These are phyloP conservation scores for Scheffersomyces quercinus DNA, from an alignment of 1,139 yeast species.

Conservation along the genomic window DNA sequence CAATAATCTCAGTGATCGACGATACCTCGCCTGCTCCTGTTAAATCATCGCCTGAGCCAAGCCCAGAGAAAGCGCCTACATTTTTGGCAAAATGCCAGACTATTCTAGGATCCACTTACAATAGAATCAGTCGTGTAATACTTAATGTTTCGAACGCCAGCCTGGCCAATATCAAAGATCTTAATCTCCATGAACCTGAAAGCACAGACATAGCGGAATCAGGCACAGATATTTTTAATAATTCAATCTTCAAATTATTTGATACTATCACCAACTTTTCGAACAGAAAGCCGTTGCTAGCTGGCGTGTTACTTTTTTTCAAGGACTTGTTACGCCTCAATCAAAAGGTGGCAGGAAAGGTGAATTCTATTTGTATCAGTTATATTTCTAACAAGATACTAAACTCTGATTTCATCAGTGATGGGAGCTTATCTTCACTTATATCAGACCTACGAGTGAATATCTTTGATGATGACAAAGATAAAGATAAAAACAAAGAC, in stretches of 20 bases:
- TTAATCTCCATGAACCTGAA: not conserved
- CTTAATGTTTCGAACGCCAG: not conserved
- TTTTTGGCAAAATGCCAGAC: not conserved
- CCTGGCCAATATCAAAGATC: not conserved
- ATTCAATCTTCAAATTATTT: slow-evolving; percentile 26
- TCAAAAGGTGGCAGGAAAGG: slow-evolving; percentile 2
- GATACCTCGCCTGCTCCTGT: slow-evolving; percentile 17
- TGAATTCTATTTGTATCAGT: slow-evolving; percentile 8
- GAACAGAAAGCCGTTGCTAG: slow-evolving; percentile 29
- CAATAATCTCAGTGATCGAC: slow-evolving; percentile 26
- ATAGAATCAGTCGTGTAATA: not conserved
- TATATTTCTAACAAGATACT: slow-evolving; percentile 15
- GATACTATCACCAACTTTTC: slow-evolving; percentile 30
- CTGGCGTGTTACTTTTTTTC: slow-evolving; percentile 10
- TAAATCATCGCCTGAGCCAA: not conserved
- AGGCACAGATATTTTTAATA: slow-evolving; percentile 9
- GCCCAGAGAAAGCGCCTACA: not conserved
- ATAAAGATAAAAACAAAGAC: slow-evolving; percentile 1
- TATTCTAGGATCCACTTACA: not conserved
- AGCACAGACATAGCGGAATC: not conserved
- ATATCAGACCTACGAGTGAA: slow-evolving; percentile 19
- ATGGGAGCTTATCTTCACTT: slow-evolving; percentile 18
- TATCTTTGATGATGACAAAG: slow-evolving; percentile 18
- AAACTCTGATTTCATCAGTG: slow-evolving; percentile 16
- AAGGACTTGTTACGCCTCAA: not conserved